Base-by-base conservation (phyloP, 805 yeast genomes). In the Yarrowia sp. region DNA sequence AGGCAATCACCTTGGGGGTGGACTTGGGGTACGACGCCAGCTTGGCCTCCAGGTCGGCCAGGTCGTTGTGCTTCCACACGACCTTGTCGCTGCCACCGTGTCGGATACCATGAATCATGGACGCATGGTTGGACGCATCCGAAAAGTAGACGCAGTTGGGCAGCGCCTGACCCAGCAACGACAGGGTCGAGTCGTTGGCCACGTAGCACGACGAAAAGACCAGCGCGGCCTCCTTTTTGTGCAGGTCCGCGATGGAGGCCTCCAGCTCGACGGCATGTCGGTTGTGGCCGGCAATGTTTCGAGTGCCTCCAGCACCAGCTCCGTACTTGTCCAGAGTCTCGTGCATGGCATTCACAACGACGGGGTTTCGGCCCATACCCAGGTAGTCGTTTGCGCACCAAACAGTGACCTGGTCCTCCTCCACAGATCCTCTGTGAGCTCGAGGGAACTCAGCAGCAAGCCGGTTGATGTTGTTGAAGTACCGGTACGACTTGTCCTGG, bases 371-470 rank as follows among this genome's bases (percentile, higher is more conserved):
- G 62, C 97, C 93, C 95, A 95, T 90, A 11, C 98, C 98, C 67
- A 95, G 81, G 76, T 95, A 95, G 77, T 95, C 99, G 76, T 95
- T 95, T 45, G 99, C 92, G 74, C 99, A 95, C 99, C 99, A 95
- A 66, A 95, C 99, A 62, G 96, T 92, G 66, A 95, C 99, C 74
- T 89, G 89, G 72, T 91, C 96, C 14, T 80, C 80, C 65, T 72
- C 74, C 73, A 87, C 90, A 41, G 74, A 67, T 66, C 86, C 82
- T 69, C 95, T 84, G 74, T 95, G 99, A 41, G 99, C 99, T 72
- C 80, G 80, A 48, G 99, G 99, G 74, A 91, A 95, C 74, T 93
- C 97, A 67, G 86, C 81, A 55, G 98, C 98, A 71, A 95, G 82
- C 71, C 99, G 87, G 81, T 95, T 95, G 80, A 95, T 92, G 81